Percentiles rank a stretch among this genome's conserved stretches.
These are phyloP conservation scores for Psilocybe cubensis DNA, from an alignment of 768 basidiomycete genomes.

Conservation along the genomic window DNA sequence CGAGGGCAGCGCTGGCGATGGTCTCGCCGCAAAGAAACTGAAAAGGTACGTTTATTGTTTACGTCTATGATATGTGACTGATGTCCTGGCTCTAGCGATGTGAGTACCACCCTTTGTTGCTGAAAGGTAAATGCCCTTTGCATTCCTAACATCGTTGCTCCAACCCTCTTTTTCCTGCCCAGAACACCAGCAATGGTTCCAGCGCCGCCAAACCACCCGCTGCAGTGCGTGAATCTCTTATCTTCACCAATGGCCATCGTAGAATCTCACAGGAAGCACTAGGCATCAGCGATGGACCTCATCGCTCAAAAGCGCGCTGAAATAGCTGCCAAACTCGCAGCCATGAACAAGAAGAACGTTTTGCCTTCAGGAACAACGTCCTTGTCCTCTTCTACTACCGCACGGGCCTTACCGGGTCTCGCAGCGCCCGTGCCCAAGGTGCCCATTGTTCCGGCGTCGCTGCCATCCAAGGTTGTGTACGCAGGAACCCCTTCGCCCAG, in stretches of 20 bases:
- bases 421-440: conserved; percentile 44
- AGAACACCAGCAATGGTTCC: too few species aligned
- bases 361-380: conserved; percentile 30
- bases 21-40: conserved; percentile 49
- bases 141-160: not conserved
- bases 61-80: not conserved
- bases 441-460: conserved; percentile 36
- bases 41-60: not conserved
- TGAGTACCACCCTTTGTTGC: not conserved
- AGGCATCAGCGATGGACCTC: conserved; percentile 62
- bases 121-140: not conserved
- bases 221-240: too few species aligned
- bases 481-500: conserved; percentile 37
- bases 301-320: conserved; percentile 86
- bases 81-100: not conserved
- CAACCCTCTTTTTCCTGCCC: not conserved
- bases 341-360: conserved; percentile 53
- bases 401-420: conserved; percentile 26
- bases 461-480: conserved; percentile 33
- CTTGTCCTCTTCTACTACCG: conserved; percentile 18
- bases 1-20: conserved; percentile 52
- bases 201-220: too few species aligned
- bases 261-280: too few species aligned
- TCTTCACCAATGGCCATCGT: too few species aligned
- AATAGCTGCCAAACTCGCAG: conserved; percentile 84